These are phyloP conservation scores for Mycena rosella DNA, from an alignment of 768 basidiomycete species.

Conservation along the genomic window DNA sequence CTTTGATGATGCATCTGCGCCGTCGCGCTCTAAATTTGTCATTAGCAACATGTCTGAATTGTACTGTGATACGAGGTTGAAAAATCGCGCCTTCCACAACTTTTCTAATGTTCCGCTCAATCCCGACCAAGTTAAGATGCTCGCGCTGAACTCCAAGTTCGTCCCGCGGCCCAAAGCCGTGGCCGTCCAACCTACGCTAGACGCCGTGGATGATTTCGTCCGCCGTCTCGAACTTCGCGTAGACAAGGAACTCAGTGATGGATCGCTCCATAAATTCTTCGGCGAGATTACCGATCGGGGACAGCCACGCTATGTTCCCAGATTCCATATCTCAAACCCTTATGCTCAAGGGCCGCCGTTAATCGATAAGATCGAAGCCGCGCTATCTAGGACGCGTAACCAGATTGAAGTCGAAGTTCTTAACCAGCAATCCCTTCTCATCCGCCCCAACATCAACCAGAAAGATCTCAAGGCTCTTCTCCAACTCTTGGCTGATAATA, in stretches of 20 bases:
- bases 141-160: constrained; percentile 27
- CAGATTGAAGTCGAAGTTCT: constrained; percentile 25
- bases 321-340: constrained; percentile 22
- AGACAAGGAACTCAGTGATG: constrained; percentile 1
- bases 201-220: constrained; percentile 22
- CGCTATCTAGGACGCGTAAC: constrained; percentile 16
- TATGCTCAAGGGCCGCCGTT: constrained; percentile 25
- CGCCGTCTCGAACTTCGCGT: constrained; percentile 20
- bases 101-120: background rate
- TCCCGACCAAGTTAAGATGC: background rate
- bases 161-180: constrained; percentile 8
- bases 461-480: constrained; percentile 19
- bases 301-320: constrained; percentile 19
- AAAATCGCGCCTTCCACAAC: constrained; percentile 1
- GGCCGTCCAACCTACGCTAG: background rate
- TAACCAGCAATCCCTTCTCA: background rate
- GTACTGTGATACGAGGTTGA: background rate
- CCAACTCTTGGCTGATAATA: constrained; percentile 7
- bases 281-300: constrained; percentile 11
- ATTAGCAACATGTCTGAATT: background rate
- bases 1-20: background rate
- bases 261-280: background rate
- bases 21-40: background rate
- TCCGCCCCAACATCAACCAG: constrained; percentile 31
- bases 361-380: constrained; percentile 7